Evolutionary conservation across 257 asterid genomes (phyloP), one percentile per base, ranked within the genome.

Genomic region (Solanum pimpinellifolium): DNA sequence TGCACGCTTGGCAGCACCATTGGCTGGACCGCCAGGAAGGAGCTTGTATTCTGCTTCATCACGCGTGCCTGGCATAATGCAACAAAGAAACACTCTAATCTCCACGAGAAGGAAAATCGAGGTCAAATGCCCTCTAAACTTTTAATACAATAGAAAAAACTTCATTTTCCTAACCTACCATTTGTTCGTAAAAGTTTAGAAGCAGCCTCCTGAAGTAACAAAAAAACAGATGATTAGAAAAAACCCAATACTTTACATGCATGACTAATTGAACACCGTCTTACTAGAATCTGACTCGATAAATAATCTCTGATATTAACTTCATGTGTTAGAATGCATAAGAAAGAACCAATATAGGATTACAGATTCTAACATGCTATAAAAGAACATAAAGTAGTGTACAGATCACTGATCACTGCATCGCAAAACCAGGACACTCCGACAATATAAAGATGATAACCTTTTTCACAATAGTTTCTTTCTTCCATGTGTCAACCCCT

Each of bases 401-500:
- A 2, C 62, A 52, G 62, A 35, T 37, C 39, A 37, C 39, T 37
- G 39, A 52, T 52, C 62, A n/a, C 23, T 3, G 37, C 14, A 76
- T 76, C 13, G 6, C 62, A 46, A 27, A 46, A 44, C 9, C 83
- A 77, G 68, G 27, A 78, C 27, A 47, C 9, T 78, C 66, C 68
- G 31, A 78, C 41, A 78, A 78, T 46, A 47, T 15, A 46, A 80
- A 80, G 84, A 62, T 46, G 25, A 42, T 46, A 25, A 93, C 99
- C 98, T 93, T 93, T 90, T 93, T 97, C 91, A 92, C 87, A 72
- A 95, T 90, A 39, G 98, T 95, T 90, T 97, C 98, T 86, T 94
- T 94, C 89, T 93, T 95, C 99, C 99, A 97, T 29, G 98, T 97
- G 78, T 95, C 98, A 39, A 94, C 92, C 27, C 99, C 99, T 92